These are phyloP conservation scores for Pulicaria dysenterica DNA, from an alignment of 129 eudicot species.

Conservation along the genomic window DNA sequence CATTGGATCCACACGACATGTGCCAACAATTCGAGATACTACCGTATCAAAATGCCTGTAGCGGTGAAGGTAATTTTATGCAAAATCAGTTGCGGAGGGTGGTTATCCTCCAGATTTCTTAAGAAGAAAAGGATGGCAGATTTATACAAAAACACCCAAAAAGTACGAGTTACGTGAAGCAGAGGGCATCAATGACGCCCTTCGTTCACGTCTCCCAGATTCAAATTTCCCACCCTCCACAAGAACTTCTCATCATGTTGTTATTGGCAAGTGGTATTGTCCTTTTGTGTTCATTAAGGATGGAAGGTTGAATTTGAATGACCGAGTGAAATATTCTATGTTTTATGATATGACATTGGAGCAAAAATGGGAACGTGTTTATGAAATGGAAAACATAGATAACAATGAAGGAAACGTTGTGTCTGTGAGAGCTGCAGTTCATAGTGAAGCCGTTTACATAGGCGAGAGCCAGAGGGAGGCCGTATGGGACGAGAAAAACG, in stretches of 20 bases:
- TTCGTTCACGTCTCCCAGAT: constrained; percentile 59
- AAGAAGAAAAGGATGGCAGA: constrained; percentile 51
- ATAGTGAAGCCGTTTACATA: constrained; percentile 38
- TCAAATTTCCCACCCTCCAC: constrained; percentile 31
- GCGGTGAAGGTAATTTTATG: constrained; percentile 33
- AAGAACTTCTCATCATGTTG: constrained; percentile 37
- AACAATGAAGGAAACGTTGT: constrained; percentile 24
- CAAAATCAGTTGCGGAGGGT: constrained; percentile 50
- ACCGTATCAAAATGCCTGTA: constrained; percentile 12
- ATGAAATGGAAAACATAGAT: constrained; percentile 25
- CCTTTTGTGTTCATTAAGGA: constrained; percentile 80
- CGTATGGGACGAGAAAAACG: constrained; percentile 38
- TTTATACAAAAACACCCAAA: constrained; percentile 46
- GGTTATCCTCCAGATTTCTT: constrained; percentile 60
- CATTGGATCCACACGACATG: constrained; percentile 47
- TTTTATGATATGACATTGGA: constrained; percentile 60
- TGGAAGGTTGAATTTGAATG: constrained; percentile 23
- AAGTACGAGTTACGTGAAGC: constrained; percentile 48
- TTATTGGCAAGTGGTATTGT: constrained; percentile 77
- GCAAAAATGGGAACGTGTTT: constrained; percentile 63
- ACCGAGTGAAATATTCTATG: constrained; percentile 49
- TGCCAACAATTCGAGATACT: constrained; percentile 65
- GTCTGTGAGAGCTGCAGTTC: constrained; percentile 30
- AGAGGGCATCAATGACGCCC: constrained; percentile 43
- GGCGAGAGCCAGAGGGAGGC: constrained; percentile 52